These are phyloP conservation scores for Solanum acaule DNA, from an alignment of 257 asterid genomes.

Conservation along the genomic window DNA sequence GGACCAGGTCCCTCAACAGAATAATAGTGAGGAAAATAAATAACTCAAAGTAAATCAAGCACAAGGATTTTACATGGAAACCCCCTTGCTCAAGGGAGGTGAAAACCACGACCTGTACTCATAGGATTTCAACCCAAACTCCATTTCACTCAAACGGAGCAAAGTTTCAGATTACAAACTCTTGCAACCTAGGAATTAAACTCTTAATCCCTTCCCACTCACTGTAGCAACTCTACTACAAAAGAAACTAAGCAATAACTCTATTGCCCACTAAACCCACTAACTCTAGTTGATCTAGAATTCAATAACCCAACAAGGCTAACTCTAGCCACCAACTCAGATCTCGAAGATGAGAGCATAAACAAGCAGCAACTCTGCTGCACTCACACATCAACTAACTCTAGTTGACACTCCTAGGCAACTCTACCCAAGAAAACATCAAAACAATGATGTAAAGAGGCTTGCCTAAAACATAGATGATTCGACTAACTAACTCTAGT, in stretches of 20 bases:
- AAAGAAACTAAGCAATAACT: not conserved
- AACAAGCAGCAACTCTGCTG: not conserved
- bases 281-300: not conserved
- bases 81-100: not conserved
- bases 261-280: not conserved
- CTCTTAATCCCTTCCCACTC: not conserved
- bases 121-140: not conserved
- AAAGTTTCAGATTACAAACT: not conserved
- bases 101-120: not conserved
- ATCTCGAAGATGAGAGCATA: not conserved
- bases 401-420: not conserved
- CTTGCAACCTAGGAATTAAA: not conserved
- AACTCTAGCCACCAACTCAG: not conserved
- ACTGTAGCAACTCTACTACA: not conserved
- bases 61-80: not conserved
- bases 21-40: no score
- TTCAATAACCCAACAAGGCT: not conserved
- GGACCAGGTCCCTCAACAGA: not conserved
- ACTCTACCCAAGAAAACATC: not conserved
- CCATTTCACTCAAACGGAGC: not conserved
- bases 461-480: not conserved
- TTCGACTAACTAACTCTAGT: not conserved
- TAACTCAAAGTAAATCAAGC: not conserved
- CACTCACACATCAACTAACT: not conserved
- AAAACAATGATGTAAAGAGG: not conserved